Conservation (phyloP, 2,329 filamentous ascomycete species). For the Fusarium foetens region DNA sequence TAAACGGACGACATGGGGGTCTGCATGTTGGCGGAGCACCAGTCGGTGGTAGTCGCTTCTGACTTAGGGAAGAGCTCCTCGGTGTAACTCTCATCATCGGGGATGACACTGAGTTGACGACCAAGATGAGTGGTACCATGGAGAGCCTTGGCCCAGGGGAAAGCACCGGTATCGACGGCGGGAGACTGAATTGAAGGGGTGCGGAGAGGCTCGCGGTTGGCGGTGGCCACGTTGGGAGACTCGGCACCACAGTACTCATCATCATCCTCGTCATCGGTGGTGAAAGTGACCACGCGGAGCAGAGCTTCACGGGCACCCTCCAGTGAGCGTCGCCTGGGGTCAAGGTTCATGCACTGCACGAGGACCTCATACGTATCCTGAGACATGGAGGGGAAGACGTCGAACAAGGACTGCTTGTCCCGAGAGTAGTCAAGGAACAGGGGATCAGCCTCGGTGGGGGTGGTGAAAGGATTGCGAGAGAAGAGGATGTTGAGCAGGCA, state of each 20-base stretch:
- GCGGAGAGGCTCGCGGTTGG: slow-evolving; percentile 93
- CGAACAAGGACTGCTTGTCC: slow-evolving; percentile 95
- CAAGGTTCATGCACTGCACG: slow-evolving; percentile 87
- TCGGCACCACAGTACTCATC: slow-evolving; percentile 94
- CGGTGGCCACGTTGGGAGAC: slow-evolving; percentile 79
- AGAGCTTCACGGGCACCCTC: slow-evolving; percentile 81
- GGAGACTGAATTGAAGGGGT: slow-evolving; percentile 95
- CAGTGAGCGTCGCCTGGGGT: slow-evolving; percentile 89
- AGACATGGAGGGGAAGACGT: slow-evolving; percentile 98
- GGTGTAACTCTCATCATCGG: slow-evolving; percentile 79
- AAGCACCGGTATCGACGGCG: slow-evolving; percentile 80
- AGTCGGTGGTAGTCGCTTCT: slow-evolving; percentile 74
- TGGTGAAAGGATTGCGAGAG: slow-evolving; percentile 94
- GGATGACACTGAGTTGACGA: slow-evolving; percentile 88
- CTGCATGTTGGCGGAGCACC: slow-evolving; percentile 80
- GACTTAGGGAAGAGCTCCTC: slow-evolving; percentile 89
- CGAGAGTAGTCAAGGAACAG: slow-evolving; percentile 92
- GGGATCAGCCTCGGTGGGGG: slow-evolving; percentile 88
- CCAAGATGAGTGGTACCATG: slow-evolving; percentile 79
- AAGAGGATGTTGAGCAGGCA: slow-evolving; percentile 97
- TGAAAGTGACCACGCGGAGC: slow-evolving; percentile 86
- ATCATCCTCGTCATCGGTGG: slow-evolving; percentile 87
- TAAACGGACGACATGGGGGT: slow-evolving; percentile 85
- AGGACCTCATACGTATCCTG: slow-evolving; percentile 97
- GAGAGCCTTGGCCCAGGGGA: slow-evolving; percentile 94